Base-by-base conservation (phyloP, 345 rosid species). In the Cardamine resedifolia region DNA sequence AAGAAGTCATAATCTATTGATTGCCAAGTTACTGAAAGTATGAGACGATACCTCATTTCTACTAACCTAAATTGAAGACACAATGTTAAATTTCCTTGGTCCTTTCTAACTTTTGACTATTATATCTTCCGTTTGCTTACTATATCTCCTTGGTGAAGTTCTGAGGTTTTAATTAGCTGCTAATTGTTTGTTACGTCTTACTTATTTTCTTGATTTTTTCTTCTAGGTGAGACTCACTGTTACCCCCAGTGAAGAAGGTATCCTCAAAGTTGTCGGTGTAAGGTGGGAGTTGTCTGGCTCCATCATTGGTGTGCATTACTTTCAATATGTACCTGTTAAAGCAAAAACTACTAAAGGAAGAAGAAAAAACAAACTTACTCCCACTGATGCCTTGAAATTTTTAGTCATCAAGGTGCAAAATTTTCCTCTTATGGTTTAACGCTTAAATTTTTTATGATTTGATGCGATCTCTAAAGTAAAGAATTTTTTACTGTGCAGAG, bases 221-320 rank as follows among this genome's bases (percentile, higher is more conserved):
- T 66, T 64, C 52, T 83, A 95, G 99, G 97, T 91, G 77, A 87
- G 88, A 84, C 88, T 90, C 47, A 83, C 83, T 19, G 97, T 95
- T 59, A 95, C 91, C 70, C 96, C 99, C 24, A 79, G 64, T 59
- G 85, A 79, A 48, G 98, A 91, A 92, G 98, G 99, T 74, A 71
- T 64, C 79, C 88, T 95, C 50, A 95, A 81, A 79, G 84, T 95
- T 82, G 83, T 85, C 18, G 99, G 99, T 55, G 87, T 95, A 59
- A 86, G 89, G 77, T 95, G 99, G 99, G 87, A 87, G 80, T 67
- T 95, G 60, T 88, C 94, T 53, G 91, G 90, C 73, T 95, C 90
- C 44, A 82, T 92, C 27, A 80, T 81, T 76, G 92, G 99, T 74
- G 85, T 82, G 43, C 82, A 80, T 72, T 83, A 84, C 70, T 95